phyloP scores from a whole-genome alignment of 108 stramenopile species.

The Stephanodiscus triporus region DNA sequence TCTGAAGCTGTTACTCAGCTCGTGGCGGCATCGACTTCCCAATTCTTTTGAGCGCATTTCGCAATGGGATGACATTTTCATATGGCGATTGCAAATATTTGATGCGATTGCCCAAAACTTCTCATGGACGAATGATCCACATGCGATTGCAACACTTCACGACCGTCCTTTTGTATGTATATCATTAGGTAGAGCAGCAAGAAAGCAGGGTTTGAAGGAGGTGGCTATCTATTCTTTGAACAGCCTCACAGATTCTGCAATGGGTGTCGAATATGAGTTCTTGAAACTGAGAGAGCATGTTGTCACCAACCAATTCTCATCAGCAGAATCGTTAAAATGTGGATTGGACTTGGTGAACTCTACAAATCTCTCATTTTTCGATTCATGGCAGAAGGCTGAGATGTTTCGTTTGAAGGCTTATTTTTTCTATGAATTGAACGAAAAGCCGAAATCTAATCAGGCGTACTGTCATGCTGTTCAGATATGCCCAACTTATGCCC shows the following conservation, averaged over 20 bases:
- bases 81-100: constrained; percentile 90
- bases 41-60: constrained; percentile 85
- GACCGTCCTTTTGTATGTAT: constrained; percentile 94
- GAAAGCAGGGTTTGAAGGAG: constrained; percentile 86
- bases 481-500: constrained; percentile 85
- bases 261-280: constrained; percentile 92
- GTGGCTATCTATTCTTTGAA: constrained; percentile 65
- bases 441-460: constrained; percentile 84
- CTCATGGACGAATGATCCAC: constrained; percentile 74
- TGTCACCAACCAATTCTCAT: constrained; percentile 64
- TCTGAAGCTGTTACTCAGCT: constrained; percentile 83
- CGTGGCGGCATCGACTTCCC: constrained; percentile 94
- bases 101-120: constrained; percentile 80
- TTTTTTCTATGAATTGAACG: constrained; percentile 75
- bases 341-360: constrained; percentile 94
- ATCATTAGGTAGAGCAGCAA: constrained; percentile 80
- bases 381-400: constrained; percentile 85
- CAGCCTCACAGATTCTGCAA: constrained; percentile 64
- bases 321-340: constrained; percentile 70
- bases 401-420: constrained; percentile 91
- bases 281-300: constrained; percentile 94
- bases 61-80: constrained; percentile 91
- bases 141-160: constrained; percentile 84
- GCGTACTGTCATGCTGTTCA: constrained; percentile 92
- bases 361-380: constrained; percentile 93